These are phyloP conservation scores for Chloranthus sessilifolius DNA, from an alignment of 164 flowering plant species.

Conservation along the genomic window DNA sequence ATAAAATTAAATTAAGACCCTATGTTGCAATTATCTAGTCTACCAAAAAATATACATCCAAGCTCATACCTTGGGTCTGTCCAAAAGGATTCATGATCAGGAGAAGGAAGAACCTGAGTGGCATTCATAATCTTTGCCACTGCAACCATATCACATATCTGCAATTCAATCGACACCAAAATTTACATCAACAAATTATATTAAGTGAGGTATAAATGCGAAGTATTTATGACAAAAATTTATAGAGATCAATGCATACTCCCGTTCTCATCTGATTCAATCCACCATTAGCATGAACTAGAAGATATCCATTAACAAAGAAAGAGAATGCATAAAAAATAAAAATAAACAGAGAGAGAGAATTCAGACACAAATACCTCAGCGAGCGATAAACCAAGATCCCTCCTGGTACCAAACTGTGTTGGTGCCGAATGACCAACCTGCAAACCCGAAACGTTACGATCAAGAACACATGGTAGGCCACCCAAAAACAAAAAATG, in stretches of 20 bases:
- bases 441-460: conserved; percentile 43
- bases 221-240: background rate
- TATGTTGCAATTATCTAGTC: background rate
- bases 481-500: no score
- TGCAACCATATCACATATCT: conserved; percentile 95
- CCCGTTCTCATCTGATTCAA: conserved; percentile 98
- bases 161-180: conserved; percentile 8
- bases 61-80: conserved; percentile 65
- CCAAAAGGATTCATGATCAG: conserved; percentile 87
- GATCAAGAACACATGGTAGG: no score
- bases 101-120: conserved; percentile 79
- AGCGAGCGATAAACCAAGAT: conserved; percentile 55
- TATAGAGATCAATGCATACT: conserved; percentile 27
- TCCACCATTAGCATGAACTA: conserved; percentile 93
- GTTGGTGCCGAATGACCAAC: conserved; percentile 89
- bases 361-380: conserved; percentile 52
- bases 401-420: conserved; percentile 57
- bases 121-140: conserved; percentile 93
- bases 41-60: no score
- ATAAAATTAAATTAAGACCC: background rate
- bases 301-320: conserved; percentile 78
- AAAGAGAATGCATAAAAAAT: no score
- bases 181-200: no score
- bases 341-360: no score
- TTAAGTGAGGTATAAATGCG: background rate